Base-by-base conservation (phyloP, 2,329 filamentous ascomycete species). In the Stemphylium beticola region DNA sequence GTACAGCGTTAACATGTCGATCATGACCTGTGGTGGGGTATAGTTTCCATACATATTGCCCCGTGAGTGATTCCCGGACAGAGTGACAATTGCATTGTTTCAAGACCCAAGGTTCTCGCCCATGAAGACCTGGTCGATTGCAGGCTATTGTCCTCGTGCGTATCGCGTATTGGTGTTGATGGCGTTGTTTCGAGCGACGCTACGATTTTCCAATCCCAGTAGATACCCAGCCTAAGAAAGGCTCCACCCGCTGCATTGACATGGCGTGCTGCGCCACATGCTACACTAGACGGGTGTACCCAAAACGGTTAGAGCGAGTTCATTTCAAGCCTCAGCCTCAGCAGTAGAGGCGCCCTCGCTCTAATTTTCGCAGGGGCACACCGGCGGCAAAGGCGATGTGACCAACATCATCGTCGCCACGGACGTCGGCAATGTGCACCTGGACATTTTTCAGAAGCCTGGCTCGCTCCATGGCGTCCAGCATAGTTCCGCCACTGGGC, bases 311-410 rank as follows among this genome's bases (percentile, higher is more conserved):
- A 43, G 38, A 11, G 24, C 38, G 15, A 31, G 20, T 22, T 6
- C 20, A 22, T 3, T 22, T 6, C 20, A 4, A 22, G 20, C 24
- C 24, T 4, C 10, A 26, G 38, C n/a, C 17, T 67, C 46, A 72
- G 41, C 26, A 49, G 42, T 73, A 70, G 2, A 71, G 61, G 11
- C 69, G 65, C 8, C 59, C 68, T 53, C 63, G 44, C 32, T 73
- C 69, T 8, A 73, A 39, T 37, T 67, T 67, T 2, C 66, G 61
- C 12, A 69, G 1, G 2, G 68, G 64, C 4, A 66, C 62, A 1
- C 70, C 70, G 0, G 72, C 66, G 12, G 74, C 69, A n/a, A 77
- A 58, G 0, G 73, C 74, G 34, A 76, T 68, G 37, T 76, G 73
- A 0, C 74, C 74, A n/a, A 75, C 53, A 1, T 69, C 61, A 4